phyloP scores from a whole-genome alignment of 495 filamentous ascomycete genomes.

The Pyrenula massariospora region DNA sequence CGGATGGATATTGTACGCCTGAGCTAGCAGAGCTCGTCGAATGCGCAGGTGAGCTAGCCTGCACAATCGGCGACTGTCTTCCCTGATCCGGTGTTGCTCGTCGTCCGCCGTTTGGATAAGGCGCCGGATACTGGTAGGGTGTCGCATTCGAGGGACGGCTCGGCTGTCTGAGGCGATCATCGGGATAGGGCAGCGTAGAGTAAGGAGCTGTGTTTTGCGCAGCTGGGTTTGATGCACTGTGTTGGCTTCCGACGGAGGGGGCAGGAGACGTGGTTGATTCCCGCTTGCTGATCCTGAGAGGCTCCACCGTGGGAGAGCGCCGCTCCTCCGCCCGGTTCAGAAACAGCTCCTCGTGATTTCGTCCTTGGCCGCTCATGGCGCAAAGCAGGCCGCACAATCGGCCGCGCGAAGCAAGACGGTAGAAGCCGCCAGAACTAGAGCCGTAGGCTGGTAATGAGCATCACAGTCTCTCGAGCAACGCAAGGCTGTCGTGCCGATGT shows the following conservation, averaged over 20 bases:
- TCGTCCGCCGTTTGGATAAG: conserved; percentile 33
- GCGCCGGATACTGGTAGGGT: conserved; percentile 20
- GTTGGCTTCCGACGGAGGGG: conserved; percentile 24
- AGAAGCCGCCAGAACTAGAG: too few relatives aligned
- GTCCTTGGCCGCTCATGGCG: conserved; percentile 31
- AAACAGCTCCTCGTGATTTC: conserved; percentile 68
- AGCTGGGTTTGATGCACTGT: conserved; percentile 27
- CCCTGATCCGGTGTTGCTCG: conserved; percentile 25
- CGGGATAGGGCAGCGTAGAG: conserved; percentile 61
- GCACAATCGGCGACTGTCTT: conserved; percentile 5
- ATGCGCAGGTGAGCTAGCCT: conserved; percentile 10
- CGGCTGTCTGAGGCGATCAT: conserved; percentile 47
- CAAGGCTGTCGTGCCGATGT: conserved; percentile 11
- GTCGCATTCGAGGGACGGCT: conserved; percentile 13
- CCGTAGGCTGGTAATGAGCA: too few relatives aligned
- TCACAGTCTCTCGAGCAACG: too few relatives aligned
- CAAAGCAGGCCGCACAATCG: neutral
- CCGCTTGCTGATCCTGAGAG: conserved; percentile 75
- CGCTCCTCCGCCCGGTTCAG: conserved; percentile 46
- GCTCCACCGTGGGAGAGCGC: conserved; percentile 66
- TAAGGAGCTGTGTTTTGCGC: conserved; percentile 28
- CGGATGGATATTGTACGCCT: conserved; percentile 21
- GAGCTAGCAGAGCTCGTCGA: conserved; percentile 16
- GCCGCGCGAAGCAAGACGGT: too few relatives aligned
- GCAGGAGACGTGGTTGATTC: conserved; percentile 39